A percentile compares a stretch with the other conserved stretches of the same genome.
phyloP scores from a whole-genome alignment of 2,329 filamentous ascomycete species.

The Fusarium humuli region DNA sequence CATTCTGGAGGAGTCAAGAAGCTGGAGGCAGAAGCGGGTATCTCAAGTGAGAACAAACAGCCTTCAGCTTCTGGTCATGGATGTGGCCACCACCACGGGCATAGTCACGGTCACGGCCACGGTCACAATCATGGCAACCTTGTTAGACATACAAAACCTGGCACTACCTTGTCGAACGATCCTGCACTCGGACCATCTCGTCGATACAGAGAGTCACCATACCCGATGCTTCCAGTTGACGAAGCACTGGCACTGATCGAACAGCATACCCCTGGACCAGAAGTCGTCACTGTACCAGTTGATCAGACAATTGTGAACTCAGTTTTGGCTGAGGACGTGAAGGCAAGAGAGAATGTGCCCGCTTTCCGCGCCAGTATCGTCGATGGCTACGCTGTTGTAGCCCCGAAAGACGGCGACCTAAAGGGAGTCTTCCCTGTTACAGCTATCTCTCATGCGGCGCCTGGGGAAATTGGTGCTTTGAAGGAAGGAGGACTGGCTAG shows the following conservation, averaged over 20 bases:
- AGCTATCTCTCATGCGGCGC: conserved; percentile 85
- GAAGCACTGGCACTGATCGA: conserved; percentile 81
- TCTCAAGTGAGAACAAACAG: conserved; percentile 54
- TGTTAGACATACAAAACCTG: conserved; percentile 77
- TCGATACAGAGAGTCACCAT: conserved; percentile 86
- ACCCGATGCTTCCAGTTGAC: conserved; percentile 88
- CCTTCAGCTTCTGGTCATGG: conserved; percentile 48
- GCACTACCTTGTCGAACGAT: conserved; percentile 70
- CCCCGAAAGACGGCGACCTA: conserved; percentile 69
- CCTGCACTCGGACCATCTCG: conserved; percentile 71
- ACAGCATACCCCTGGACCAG: conserved; percentile 76
- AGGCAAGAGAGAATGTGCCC: conserved; percentile 84
- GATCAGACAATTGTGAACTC: conserved; percentile 75
- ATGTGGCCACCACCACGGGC: conserved; percentile 70
- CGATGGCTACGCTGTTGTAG: conserved; percentile 91
- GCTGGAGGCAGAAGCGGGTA: conserved; percentile 84
- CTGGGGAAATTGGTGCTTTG: conserved; percentile 73
- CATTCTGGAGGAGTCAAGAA: conserved; percentile 86
- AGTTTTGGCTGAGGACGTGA: conserved; percentile 86
- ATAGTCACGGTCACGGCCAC: conserved; percentile 62
- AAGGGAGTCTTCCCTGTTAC: conserved; percentile 88
- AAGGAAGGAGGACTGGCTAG: conserved; percentile 82
- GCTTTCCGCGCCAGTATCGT: conserved; percentile 97
- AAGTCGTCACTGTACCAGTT: conserved; percentile 69
- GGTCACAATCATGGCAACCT: conserved; percentile 72